These are phyloP conservation scores for Apiospora hydei DNA, from an alignment of 2,329 filamentous ascomycete genomes.

Conservation along the genomic window DNA sequence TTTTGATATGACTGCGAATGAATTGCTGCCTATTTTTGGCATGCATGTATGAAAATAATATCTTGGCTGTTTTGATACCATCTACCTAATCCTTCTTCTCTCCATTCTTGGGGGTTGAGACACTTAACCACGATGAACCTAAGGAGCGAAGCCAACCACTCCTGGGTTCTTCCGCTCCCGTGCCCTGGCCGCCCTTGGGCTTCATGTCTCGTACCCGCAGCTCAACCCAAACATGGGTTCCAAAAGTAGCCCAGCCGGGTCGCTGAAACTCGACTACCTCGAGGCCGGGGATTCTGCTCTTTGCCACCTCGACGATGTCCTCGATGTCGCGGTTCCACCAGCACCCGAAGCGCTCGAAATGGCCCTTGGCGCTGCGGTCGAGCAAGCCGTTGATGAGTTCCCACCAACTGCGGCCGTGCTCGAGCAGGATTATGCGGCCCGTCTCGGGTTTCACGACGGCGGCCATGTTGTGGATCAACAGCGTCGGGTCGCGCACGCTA, in stretches of 20 bases:
- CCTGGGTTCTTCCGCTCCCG: neutral
- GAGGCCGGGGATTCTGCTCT: constrained; percentile 56
- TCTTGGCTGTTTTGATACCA: neutral
- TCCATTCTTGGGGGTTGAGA: constrained; percentile 4
- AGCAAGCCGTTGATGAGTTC: constrained; percentile 62
- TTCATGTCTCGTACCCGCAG: constrained; percentile 48
- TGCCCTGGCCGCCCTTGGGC: neutral
- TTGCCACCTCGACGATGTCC: constrained; percentile 59
- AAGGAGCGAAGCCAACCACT: constrained; percentile 21
- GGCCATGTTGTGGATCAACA: constrained; percentile 61
- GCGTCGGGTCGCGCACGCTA: constrained; percentile 64
- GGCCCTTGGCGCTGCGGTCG: constrained; percentile 60
- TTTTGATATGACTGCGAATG: neutral
- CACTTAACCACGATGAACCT: constrained; percentile 24
- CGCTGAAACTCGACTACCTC: constrained; percentile 62
- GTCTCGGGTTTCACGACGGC: constrained; percentile 58
- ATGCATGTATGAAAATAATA: neutral
- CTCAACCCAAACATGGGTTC: constrained; percentile 67
- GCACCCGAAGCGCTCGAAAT: constrained; percentile 68
- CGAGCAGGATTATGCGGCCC: constrained; percentile 67
- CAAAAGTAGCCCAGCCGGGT: constrained; percentile 60
- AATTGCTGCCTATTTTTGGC: neutral
- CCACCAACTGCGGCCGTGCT: constrained; percentile 67
- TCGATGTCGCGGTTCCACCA: constrained; percentile 74
- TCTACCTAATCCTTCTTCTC: neutral